Evolutionary conservation across 805 yeast genomes (phyloP), one percentile per base, ranked within the genome.

Genomic region (Ogataea pini): DNA sequence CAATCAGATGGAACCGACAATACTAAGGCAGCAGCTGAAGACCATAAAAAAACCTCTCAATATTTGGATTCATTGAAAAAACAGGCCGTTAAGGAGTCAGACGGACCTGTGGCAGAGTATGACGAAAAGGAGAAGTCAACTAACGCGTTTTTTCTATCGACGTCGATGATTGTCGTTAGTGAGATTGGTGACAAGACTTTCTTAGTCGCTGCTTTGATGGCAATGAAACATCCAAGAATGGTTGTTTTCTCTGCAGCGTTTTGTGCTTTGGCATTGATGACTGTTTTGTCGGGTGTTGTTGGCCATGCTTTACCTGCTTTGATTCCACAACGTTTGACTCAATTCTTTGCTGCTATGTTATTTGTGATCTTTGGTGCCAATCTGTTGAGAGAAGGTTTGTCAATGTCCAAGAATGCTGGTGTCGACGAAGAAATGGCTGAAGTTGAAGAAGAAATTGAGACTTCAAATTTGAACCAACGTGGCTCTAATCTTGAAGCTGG

Each of bases 171-270:
- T 62, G 71, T 88, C 27, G 87, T 90, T n/a, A 87, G 96, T 24
- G 99, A 94, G 68, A 85, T 94, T 50, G 99, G 99, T 50, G 99
- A 94, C 68, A 94, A 94, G 72, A 94, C 99, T 0, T 94, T 94
- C 64, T 77, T 94, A 56, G 89, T 94, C 59, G 97, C 99, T 29
- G 98, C 97, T 1, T 75, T 94, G 55, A 91, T 94, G 97, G 96
- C 98, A 25, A 94, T 94, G 98, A 87, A 89, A 64, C 85, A 90
- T 68, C 80, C 91, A 16, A 78, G 95, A 60, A 60, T 78, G 61
- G 75, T 89, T 40, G 98, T 94, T n/a, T 92, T 94, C 65, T 74
- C 89, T 7, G 83, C 97, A 13, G 94, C 96, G 3, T 89, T 89
- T 56, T 65, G 86, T 12, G 89, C 98, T 1, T 76, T 94, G 60